These are phyloP conservation scores for Debaryomycetaceae sp. DNA, from an alignment of 1,139 yeast genomes.

Conservation along the genomic window DNA sequence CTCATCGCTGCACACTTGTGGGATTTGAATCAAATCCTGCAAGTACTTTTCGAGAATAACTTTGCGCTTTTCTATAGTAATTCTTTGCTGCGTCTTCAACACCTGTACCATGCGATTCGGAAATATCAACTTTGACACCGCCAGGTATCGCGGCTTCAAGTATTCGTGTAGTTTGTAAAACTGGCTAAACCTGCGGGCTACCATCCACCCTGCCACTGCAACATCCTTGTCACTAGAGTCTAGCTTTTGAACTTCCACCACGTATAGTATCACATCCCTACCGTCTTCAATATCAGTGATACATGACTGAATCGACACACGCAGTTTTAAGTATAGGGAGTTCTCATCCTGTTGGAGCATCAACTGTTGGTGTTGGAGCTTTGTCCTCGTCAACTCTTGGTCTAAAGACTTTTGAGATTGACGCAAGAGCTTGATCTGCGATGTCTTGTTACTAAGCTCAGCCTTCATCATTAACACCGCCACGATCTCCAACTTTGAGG, in stretches of 20 bases:
- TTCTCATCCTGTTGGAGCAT: conserved; percentile 77
- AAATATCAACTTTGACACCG: conserved; percentile 40
- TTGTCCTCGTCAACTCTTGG: conserved; percentile 61
- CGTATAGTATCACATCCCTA: conserved; percentile 54
- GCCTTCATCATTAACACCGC: conserved; percentile 68
- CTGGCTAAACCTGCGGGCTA: conserved; percentile 80
- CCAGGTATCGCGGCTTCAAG: conserved; percentile 42
- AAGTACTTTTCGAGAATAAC: conserved; percentile 53
- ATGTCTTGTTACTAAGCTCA: conserved; percentile 63
- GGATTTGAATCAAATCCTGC: conserved; percentile 42
- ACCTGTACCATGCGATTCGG: conserved; percentile 57
- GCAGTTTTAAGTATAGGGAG: conserved; percentile 62
- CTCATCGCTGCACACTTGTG: conserved; percentile 63
- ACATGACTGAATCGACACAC: conserved; percentile 55
- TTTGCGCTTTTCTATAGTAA: conserved; percentile 58
- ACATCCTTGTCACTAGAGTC: conserved; percentile 31
- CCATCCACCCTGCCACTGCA: conserved; percentile 74
- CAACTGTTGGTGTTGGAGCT: conserved; percentile 68
- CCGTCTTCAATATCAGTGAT: conserved; percentile 48
- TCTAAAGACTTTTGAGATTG: conserved; percentile 59
- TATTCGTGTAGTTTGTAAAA: conserved; percentile 64
- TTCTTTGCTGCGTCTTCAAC: conserved; percentile 51
- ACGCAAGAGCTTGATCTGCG: conserved; percentile 55
- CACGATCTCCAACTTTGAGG: conserved; percentile 53
- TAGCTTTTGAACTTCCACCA: conserved; percentile 63